Evolutionary conservation across 768 basidiomycete genomes (phyloP).

Genomic region (Hydnum rufescens): DNA sequence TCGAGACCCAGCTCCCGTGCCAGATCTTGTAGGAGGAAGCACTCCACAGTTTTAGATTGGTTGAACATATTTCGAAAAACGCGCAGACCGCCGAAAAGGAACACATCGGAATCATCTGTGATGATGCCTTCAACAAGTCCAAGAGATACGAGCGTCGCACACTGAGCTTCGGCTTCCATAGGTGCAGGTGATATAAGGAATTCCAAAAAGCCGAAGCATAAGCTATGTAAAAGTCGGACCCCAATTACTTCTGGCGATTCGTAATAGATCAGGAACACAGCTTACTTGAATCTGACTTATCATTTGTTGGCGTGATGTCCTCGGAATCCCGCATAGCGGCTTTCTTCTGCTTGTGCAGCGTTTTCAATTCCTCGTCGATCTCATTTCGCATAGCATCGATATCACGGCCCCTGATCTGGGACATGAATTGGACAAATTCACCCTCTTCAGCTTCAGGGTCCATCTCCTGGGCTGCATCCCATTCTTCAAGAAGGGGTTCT

Average conservation of each 20-base stretch:
- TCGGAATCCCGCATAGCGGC: conserved; percentile 86
- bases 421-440: conserved; percentile 83
- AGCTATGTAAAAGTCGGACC: conserved; percentile 26
- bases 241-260: neutral
- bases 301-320: conserved; percentile 90
- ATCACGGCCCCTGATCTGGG: conserved; percentile 75
- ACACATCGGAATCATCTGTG: conserved; percentile 97
- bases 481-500: conserved; percentile 22
- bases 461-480: conserved; percentile 79
- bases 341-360: conserved; percentile 65
- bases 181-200: conserved; percentile 97
- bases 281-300: conserved; percentile 54
- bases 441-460: conserved; percentile 59
- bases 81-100: conserved; percentile 87
- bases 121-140: conserved; percentile 91
- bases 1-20: conserved; percentile 73
- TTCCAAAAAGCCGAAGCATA: conserved; percentile 84
- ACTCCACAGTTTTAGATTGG: conserved; percentile 95
- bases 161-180: conserved; percentile 99
- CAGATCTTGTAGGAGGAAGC: conserved; percentile 71
- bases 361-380: conserved; percentile 78
- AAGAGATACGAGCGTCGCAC: conserved; percentile 71
- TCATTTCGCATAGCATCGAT: conserved; percentile 65
- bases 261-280: neutral
- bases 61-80: conserved; percentile 99